A percentile compares a stretch with the other conserved stretches of the same genome.
phyloP scores from a whole-genome alignment of 495 filamentous ascomycete species.

The Platismatia glauca region DNA sequence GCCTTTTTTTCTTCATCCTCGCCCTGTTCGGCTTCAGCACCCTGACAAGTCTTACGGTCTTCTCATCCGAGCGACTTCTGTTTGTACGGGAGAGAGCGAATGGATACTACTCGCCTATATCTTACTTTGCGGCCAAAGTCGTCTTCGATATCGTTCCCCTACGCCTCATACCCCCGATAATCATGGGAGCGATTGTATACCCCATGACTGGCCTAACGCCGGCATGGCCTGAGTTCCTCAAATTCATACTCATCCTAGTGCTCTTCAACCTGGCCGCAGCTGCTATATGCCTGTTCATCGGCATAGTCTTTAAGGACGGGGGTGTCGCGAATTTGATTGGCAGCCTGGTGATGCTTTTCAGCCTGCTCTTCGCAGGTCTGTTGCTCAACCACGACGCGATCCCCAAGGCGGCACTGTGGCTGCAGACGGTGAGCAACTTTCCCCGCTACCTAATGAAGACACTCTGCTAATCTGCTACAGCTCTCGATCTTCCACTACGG shows the following conservation, averaged over 20 bases:
- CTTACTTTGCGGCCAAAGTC: conserved; percentile 94
- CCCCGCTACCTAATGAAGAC: background rate
- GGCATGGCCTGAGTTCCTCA: conserved; percentile 74
- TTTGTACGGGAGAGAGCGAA: conserved; percentile 95
- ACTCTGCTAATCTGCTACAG: conserved; percentile 31
- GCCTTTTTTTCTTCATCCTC: conserved; percentile 95
- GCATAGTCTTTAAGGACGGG: conserved; percentile 82
- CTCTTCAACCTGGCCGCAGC: conserved; percentile 95
- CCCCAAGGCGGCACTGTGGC: conserved; percentile 70
- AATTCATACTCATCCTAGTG: conserved; percentile 83
- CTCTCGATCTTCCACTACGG: conserved; percentile 99
- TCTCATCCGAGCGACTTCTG: conserved; percentile 81
- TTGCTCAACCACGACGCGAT: conserved; percentile 92
- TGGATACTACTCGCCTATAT: conserved; percentile 92
- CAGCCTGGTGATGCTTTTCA: conserved; percentile 96
- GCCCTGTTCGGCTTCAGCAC: conserved; percentile 96
- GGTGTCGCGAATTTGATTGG: conserved; percentile 95
- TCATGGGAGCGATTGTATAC: conserved; percentile 95
- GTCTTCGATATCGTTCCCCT: conserved; percentile 92
- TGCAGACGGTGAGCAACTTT: conserved; percentile 58
- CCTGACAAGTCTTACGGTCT: conserved; percentile 85
- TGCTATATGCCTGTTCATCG: conserved; percentile 89
- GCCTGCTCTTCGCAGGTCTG: conserved; percentile 84
- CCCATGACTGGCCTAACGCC: conserved; percentile 95
- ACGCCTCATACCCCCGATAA: conserved; percentile 85